Conservation (phyloP, 108 stramenopile genomes). For the Cylindrotheca fusiformis region DNA sequence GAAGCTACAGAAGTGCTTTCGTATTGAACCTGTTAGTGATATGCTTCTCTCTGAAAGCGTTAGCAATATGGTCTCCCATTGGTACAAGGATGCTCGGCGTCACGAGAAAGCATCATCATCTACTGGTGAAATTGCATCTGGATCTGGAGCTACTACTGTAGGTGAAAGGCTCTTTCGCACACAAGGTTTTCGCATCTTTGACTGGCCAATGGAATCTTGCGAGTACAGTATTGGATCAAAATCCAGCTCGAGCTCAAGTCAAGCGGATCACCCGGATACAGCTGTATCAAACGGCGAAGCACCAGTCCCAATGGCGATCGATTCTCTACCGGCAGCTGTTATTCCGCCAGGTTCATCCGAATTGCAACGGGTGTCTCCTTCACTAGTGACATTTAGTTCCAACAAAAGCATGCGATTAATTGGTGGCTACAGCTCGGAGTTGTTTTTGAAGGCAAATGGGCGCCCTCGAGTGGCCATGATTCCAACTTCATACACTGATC, state of each 20-base stretch:
- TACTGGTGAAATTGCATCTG: constrained; percentile 4
- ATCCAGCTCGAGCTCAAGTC: neutral
- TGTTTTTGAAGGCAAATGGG: constrained; percentile 6
- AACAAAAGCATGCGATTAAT: constrained; percentile 52
- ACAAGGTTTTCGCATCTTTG: constrained; percentile 50
- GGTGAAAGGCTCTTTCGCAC: constrained; percentile 29
- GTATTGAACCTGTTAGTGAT: constrained; percentile 43
- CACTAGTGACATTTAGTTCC: constrained; percentile 38
- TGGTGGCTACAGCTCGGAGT: constrained; percentile 33
- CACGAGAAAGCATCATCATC: constrained; percentile 23
- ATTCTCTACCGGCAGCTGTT: constrained; percentile 10
- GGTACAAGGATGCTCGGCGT: constrained; percentile 39
- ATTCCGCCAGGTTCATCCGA: constrained; percentile 9
- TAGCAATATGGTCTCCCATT: constrained; percentile 39
- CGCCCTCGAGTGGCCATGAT: constrained; percentile 52
- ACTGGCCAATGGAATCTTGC: constrained; percentile 63
- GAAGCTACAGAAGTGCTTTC: constrained; percentile 32
- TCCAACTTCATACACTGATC: constrained; percentile 84
- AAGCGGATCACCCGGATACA: constrained; percentile 3
- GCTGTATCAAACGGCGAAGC: constrained; percentile 6
- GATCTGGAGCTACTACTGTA: constrained; percentile 16
- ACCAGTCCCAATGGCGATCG: constrained; percentile 28
- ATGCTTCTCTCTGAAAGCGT: constrained; percentile 53
- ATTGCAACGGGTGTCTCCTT: constrained; percentile 7
- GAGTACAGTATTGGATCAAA: constrained; percentile 5